Conservation (phyloP, 1,139 yeast species). For the Kodamaea derodonti region DNA sequence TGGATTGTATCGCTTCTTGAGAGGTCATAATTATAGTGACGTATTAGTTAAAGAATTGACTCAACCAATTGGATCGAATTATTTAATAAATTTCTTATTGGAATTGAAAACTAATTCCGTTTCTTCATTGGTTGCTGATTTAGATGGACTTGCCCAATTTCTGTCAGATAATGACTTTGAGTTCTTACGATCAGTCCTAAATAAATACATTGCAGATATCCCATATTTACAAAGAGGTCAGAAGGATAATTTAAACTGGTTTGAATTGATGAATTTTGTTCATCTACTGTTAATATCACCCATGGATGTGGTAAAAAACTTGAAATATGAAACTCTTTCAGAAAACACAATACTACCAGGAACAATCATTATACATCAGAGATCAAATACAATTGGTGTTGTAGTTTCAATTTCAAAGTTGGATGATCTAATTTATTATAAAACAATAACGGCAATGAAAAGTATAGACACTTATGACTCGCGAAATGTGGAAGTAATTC, state of each 20-base stretch:
- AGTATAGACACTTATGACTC: constrained; percentile 5
- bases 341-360: neutral
- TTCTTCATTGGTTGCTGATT: constrained; percentile 2
- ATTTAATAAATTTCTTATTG: constrained; percentile 1
- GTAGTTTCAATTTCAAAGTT: constrained; percentile 1
- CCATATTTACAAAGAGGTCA: constrained; percentile 3
- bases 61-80: constrained; percentile 3
- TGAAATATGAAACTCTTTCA: neutral
- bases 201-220: neutral
- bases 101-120: constrained; percentile 4
- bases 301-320: neutral
- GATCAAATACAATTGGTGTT: constrained; percentile 6
- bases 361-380: constrained; percentile 3
- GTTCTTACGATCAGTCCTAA: constrained; percentile 2
- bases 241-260: constrained; percentile 10
- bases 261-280: constrained; percentile 12
- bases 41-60: constrained; percentile 4
- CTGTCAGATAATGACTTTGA: constrained; percentile 7
- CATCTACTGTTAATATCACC: constrained; percentile 3
- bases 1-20: constrained; percentile 5
- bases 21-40: constrained; percentile 4
- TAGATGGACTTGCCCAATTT: neutral
- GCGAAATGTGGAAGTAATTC: constrained; percentile 3
- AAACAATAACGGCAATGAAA: constrained; percentile 6
- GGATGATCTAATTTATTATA: constrained; percentile 5